Conservation (phyloP, 768 basidiomycete species). For the Leucocoprinus sp. region DNA sequence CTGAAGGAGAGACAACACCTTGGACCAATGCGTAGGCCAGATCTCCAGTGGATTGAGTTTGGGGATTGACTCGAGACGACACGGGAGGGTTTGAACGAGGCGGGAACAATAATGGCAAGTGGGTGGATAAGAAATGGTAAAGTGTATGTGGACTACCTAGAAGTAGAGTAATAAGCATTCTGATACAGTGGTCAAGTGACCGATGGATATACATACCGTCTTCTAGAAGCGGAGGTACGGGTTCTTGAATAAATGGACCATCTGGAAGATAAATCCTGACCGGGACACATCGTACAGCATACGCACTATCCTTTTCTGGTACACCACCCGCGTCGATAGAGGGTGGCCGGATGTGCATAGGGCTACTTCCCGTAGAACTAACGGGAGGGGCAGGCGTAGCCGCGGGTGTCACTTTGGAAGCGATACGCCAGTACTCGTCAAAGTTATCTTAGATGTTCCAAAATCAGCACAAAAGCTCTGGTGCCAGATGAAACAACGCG, state of each 20-base stretch:
- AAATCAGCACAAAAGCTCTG: constrained; percentile 5
- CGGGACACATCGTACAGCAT: constrained; percentile 82
- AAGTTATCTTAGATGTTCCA: constrained; percentile 67
- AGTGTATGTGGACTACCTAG: constrained; percentile 70
- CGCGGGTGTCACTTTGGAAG: constrained; percentile 86
- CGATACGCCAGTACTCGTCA: constrained; percentile 91
- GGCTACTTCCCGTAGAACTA: constrained; percentile 49
- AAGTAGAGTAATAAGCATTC: not conserved
- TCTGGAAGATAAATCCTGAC: constrained; percentile 85
- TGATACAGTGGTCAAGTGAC: not conserved
- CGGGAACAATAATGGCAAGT: constrained; percentile 78
- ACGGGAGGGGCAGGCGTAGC: constrained; percentile 59
- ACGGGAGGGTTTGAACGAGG: constrained; percentile 35
- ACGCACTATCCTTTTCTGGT: constrained; percentile 73
- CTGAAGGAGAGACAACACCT: constrained; percentile 74
- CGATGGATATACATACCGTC: constrained; percentile 58
- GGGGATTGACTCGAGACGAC: constrained; percentile 32
- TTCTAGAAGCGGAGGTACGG: constrained; percentile 70
- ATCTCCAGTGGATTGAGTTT: constrained; percentile 31
- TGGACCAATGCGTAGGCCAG: constrained; percentile 78
- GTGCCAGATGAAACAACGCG: constrained; percentile 23
- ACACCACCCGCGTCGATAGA: constrained; percentile 49
- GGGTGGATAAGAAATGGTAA: constrained; percentile 53
- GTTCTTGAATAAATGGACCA: constrained; percentile 85
- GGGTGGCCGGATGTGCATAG: constrained; percentile 56